Conservation (phyloP, 2,329 filamentous ascomycete species). For the Sporothrix euskadiensis region DNA sequence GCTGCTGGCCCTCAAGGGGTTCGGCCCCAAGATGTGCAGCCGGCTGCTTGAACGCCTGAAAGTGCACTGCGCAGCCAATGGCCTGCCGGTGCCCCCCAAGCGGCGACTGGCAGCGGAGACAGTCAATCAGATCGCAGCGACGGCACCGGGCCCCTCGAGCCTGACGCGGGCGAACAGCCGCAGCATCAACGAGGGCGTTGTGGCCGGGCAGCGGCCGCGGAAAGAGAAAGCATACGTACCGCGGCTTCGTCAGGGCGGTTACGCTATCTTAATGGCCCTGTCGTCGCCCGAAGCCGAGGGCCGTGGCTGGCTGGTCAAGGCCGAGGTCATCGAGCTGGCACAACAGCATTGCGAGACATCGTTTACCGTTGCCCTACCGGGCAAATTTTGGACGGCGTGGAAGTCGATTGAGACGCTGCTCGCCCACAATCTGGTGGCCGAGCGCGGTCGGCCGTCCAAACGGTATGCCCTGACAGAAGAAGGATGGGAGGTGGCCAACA, state of each 20-base stretch:
- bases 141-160: constrained; percentile 20
- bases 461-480: constrained; percentile 73
- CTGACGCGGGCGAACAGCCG: not conserved
- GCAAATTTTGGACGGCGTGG: constrained; percentile 77
- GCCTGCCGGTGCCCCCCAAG: constrained; percentile 64
- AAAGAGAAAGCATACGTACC: constrained; percentile 71
- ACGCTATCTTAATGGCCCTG: constrained; percentile 69
- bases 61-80: constrained; percentile 65
- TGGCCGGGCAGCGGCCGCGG: constrained; percentile 36
- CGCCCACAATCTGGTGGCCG: constrained; percentile 71
- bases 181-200: not conserved
- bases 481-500: constrained; percentile 71
- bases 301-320: constrained; percentile 63
- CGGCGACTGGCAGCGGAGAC: constrained; percentile 36
- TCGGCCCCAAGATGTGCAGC: constrained; percentile 70
- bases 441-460: constrained; percentile 66
- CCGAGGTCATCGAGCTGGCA: constrained; percentile 66
- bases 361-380: constrained; percentile 66
- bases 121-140: constrained; percentile 33
- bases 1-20: constrained; percentile 69
- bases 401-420: constrained; percentile 76
- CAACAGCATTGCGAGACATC: constrained; percentile 73
- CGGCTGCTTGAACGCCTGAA: constrained; percentile 64
- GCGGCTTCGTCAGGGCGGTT: constrained; percentile 69
- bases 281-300: constrained; percentile 58